Evolutionary conservation across 345 rosid species (phyloP).

Genomic region (Clarkia xantiana): DNA sequence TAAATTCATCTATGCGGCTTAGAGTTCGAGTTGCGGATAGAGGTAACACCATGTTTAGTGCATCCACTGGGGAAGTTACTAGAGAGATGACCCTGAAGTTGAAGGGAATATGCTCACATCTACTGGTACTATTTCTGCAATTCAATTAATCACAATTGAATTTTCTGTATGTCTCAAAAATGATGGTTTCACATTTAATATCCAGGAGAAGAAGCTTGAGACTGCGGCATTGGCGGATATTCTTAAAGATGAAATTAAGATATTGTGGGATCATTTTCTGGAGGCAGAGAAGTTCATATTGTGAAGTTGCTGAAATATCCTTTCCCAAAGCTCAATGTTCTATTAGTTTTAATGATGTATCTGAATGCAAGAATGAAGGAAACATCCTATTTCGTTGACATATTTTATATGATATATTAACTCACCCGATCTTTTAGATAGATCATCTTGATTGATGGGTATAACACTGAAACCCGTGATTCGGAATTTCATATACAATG

Average conservation of each 20-base stretch:
- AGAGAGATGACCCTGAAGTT: conserved; percentile 33
- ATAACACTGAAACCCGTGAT: no score
- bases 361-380: no score
- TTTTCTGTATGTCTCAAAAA: not conserved
- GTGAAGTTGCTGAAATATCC: conserved; percentile 2
- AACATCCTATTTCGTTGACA: no score
- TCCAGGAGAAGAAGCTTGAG: conserved; percentile 20
- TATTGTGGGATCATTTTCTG: conserved; percentile 34
- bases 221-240: conserved; percentile 6
- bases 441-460: no score
- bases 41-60: conserved; percentile 22
- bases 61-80: conserved; percentile 21
- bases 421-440: no score
- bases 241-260: conserved; percentile 23
- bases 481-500: no score
- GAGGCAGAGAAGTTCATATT: not conserved
- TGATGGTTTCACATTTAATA: not conserved
- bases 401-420: no score
- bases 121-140: conserved; percentile 5
- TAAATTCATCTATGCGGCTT: conserved; percentile 27
- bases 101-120: conserved; percentile 29
- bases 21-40: conserved; percentile 47
- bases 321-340: no score
- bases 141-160: not conserved
- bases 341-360: no score